phyloP scores from a whole-genome alignment of 192 early-diverging fungal genomes.

The Phlyctochytrium planicorne region DNA sequence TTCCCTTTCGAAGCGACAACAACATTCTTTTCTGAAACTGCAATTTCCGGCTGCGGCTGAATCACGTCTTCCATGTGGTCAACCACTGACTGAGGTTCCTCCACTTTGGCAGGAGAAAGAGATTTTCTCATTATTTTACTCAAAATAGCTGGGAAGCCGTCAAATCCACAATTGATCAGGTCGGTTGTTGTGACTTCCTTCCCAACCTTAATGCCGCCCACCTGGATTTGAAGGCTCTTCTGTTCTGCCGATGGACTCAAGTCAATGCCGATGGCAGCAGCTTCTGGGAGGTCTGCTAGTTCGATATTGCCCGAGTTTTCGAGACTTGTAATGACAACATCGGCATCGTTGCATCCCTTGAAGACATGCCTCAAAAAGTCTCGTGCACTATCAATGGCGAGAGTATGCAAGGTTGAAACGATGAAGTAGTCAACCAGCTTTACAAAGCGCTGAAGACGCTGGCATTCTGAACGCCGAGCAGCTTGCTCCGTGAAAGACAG shows the following conservation, averaged over 20 bases:
- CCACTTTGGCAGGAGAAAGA: constrained; percentile 8
- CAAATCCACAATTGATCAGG: constrained; percentile 44
- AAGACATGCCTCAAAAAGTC: constrained; percentile 45
- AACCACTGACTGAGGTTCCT: constrained; percentile 1
- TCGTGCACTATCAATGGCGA: constrained; percentile 45
- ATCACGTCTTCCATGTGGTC: not conserved
- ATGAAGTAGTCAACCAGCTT: constrained; percentile 60
- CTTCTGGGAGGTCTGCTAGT: constrained; percentile 16
- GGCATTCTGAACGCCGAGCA: constrained; percentile 54
- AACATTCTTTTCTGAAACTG: not conserved
- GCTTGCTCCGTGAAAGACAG: constrained; percentile 63
- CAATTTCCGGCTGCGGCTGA: not conserved
- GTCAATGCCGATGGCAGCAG: constrained; percentile 15
- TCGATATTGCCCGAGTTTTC: constrained; percentile 28
- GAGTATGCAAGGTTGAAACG: constrained; percentile 47
- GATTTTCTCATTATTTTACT: constrained; percentile 29
- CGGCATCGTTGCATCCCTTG: constrained; percentile 46
- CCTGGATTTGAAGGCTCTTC: constrained; percentile 33
- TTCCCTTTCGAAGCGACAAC: not conserved
- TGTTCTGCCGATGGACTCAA: not conserved
- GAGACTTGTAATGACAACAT: constrained; percentile 48
- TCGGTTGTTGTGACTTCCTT: constrained; percentile 45
- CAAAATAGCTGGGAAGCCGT: constrained; percentile 51
- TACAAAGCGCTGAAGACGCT: constrained; percentile 55
- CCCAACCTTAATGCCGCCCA: constrained; percentile 54